phyloP scores from a whole-genome alignment of 768 basidiomycete genomes.

The Suillus lakei region DNA sequence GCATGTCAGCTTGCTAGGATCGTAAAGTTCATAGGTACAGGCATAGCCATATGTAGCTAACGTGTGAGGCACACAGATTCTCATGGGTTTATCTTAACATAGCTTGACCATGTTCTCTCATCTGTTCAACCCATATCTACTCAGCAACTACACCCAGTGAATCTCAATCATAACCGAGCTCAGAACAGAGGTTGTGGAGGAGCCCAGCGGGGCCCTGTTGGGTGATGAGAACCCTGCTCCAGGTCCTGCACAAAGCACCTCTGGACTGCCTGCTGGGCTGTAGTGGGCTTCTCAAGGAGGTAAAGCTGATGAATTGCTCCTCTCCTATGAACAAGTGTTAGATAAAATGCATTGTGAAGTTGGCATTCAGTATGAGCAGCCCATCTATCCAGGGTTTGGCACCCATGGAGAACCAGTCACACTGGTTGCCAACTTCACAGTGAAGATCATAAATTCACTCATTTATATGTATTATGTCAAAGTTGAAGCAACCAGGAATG shows the following conservation, averaged over 20 bases:
- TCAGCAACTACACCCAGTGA: too few relatives aligned
- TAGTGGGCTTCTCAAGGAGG: not conserved
- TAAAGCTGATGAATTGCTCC: not conserved
- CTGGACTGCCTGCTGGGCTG: not conserved
- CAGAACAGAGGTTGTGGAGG: not conserved
- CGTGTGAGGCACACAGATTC: too few relatives aligned
- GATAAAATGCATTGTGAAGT: not conserved
- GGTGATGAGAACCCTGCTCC: not conserved
- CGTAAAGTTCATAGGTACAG: too few relatives aligned
- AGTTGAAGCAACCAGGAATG: slow-evolving; percentile 29
- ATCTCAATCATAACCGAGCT: not conserved
- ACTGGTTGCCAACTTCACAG: slow-evolving; percentile 47
- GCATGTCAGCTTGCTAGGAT: too few relatives aligned
- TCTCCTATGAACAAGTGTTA: not conserved
- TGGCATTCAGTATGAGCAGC: slow-evolving; percentile 34
- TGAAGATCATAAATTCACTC: slow-evolving; percentile 40
- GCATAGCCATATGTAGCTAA: too few relatives aligned
- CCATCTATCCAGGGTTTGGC: slow-evolving; percentile 45
- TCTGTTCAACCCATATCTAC: too few relatives aligned
- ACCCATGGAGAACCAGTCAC: slow-evolving; percentile 38
- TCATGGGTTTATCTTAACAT: too few relatives aligned
- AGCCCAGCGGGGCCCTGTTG: not conserved
- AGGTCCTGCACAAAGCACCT: not conserved
- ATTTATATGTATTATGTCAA: slow-evolving; percentile 44
- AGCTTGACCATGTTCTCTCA: too few relatives aligned